A percentile compares a stretch with the other conserved stretches of the same genome.
Evolutionary conservation across 805 yeast genomes (phyloP).

Genomic region (Teunomyces barrocoloradensis): DNA sequence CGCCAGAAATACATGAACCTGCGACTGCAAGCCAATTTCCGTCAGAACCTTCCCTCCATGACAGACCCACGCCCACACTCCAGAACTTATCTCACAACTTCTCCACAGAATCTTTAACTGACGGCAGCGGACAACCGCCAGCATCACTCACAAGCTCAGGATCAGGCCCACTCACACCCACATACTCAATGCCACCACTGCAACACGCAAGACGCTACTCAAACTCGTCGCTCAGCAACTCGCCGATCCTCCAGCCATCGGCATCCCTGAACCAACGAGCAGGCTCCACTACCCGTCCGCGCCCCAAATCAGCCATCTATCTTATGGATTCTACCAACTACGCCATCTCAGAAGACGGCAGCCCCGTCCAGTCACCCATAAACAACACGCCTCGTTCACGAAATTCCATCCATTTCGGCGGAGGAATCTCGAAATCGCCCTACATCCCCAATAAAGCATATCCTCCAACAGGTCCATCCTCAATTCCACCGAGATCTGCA

Average conservation of each 20-base stretch:
- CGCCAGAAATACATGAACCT: constrained; percentile 2
- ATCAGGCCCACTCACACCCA: constrained; percentile 9
- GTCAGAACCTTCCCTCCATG: too few species aligned
- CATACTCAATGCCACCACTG: constrained; percentile 6
- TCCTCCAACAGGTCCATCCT: constrained; percentile 21
- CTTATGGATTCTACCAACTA: constrained; percentile 24
- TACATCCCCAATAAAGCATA: constrained; percentile 16
- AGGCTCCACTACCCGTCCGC: constrained; percentile 13
- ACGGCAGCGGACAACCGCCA: neutral
- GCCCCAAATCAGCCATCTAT: constrained; percentile 39
- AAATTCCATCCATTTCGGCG: constrained; percentile 17
- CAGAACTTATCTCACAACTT: constrained; percentile 27
- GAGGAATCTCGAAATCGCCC: constrained; percentile 8
- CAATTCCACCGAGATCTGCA: constrained; percentile 16
- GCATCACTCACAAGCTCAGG: constrained; percentile 7
- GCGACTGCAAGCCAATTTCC: too few species aligned
- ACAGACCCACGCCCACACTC: neutral
- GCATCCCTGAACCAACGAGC: constrained; percentile 12
- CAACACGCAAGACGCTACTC: constrained; percentile 6
- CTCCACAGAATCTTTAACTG: constrained; percentile 29
- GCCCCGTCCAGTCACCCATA: constrained; percentile 14
- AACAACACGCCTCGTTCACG: constrained; percentile 20
- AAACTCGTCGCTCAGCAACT: constrained; percentile 16
- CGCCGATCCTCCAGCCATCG: constrained; percentile 19
- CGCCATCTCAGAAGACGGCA: constrained; percentile 29